Conservation (phyloP, 306 rosid species). For the Quercus agrifolia region DNA sequence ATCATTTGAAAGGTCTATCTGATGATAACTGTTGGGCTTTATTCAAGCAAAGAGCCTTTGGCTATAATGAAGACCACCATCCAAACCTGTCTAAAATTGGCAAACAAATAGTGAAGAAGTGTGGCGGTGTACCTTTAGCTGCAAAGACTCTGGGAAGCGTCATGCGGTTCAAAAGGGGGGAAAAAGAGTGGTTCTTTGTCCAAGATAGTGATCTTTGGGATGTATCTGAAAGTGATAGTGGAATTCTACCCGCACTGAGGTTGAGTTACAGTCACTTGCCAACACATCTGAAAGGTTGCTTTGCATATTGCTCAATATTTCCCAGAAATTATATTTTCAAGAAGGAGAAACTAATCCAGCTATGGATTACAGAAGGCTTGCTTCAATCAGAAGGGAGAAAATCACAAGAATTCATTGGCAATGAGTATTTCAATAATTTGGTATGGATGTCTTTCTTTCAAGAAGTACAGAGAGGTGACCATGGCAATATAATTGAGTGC, state of each 20-base stretch:
- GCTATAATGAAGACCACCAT: not conserved
- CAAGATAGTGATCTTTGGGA: slow-evolving; percentile 16
- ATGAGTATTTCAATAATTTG: slow-evolving; percentile 21
- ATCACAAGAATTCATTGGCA: slow-evolving; percentile 16
- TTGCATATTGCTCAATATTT: slow-evolving; percentile 26
- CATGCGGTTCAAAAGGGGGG: slow-evolving; percentile 17
- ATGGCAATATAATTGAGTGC: slow-evolving; percentile 6
- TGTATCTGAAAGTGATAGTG: slow-evolving; percentile 9
- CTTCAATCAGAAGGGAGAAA: not conserved
- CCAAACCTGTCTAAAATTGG: not conserved
- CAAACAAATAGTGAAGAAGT: slow-evolving; percentile 29
- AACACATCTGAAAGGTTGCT: slow-evolving; percentile 16
- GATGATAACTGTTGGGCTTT: slow-evolving; percentile 10
- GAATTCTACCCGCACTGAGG: slow-evolving; percentile 16
- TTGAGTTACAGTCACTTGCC: slow-evolving; percentile 23
- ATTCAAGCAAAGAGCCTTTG: slow-evolving; percentile 13
- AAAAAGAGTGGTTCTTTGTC: slow-evolving; percentile 29
- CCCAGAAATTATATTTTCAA: slow-evolving; percentile 28
- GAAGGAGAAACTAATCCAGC: slow-evolving; percentile 23
- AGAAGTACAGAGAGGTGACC: not conserved
- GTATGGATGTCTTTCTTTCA: slow-evolving; percentile 30
- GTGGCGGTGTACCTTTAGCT: slow-evolving; percentile 35
- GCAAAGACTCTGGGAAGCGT: slow-evolving; percentile 27
- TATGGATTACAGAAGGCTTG: slow-evolving; percentile 31
- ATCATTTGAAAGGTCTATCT: not conserved